phyloP scores from a whole-genome alignment of 2,329 filamentous ascomycete species.

The Fusarium kyushuense region DNA sequence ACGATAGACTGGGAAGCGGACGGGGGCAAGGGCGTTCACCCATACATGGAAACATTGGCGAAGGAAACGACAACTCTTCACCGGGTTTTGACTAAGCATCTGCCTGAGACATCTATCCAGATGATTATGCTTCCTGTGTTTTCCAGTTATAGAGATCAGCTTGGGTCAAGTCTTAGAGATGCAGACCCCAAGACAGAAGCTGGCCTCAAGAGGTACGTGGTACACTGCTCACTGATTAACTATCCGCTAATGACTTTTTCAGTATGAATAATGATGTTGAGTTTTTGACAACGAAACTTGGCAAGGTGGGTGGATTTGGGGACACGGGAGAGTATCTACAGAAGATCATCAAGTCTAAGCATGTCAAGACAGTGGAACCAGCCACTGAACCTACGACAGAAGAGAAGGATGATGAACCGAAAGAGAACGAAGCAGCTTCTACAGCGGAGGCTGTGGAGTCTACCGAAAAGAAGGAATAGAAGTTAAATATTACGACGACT shows the following conservation, averaged over 20 bases:
- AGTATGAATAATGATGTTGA: slow-evolving; percentile 84
- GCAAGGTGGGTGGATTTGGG: slow-evolving; percentile 82
- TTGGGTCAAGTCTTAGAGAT: slow-evolving; percentile 76
- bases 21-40: slow-evolving; percentile 61
- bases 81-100: slow-evolving; percentile 83
- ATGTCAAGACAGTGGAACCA: slow-evolving; percentile 45
- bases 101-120: slow-evolving; percentile 79
- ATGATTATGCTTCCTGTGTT: slow-evolving; percentile 92
- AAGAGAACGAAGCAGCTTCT: slow-evolving; percentile 28
- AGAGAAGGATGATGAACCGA: slow-evolving; percentile 28
- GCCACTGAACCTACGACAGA: slow-evolving; percentile 26
- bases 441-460: slow-evolving; percentile 32
- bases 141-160: slow-evolving; percentile 81
- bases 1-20: slow-evolving; percentile 78
- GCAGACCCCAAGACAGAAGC: slow-evolving; percentile 73
- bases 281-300: slow-evolving; percentile 76
- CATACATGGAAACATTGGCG: slow-evolving; percentile 87
- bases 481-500: slow-evolving; percentile 20
- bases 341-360: slow-evolving; percentile 72
- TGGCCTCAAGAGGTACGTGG: slow-evolving; percentile 77
- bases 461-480: slow-evolving; percentile 39
- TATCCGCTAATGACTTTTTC: slow-evolving; percentile 28
- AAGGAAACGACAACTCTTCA: slow-evolving; percentile 90
- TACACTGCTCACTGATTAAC: neutral
- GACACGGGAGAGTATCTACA: slow-evolving; percentile 78